Base-by-base conservation (phyloP, 140 eudicot genomes). In the Bidens hawaiensis region DNA sequence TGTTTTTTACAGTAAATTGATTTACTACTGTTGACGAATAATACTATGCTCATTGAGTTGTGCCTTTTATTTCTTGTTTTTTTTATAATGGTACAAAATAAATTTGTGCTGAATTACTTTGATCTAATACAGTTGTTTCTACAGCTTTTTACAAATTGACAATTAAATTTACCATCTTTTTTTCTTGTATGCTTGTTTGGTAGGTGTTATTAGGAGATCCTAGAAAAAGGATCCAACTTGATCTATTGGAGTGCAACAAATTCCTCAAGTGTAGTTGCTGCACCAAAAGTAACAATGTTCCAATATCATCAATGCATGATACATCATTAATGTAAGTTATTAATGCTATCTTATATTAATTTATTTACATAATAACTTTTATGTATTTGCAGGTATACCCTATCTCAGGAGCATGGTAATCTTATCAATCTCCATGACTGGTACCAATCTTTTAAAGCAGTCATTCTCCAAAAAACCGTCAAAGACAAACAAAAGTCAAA, bases 321-420 rank as follows among this genome's bases (percentile, higher is more conserved):
- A 88, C 96, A 15, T 50, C 96, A 64, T 62, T 93, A 71, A 82
- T 85, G 99, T 87, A 80, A 84, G 88, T 51, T n/a, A 0, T 19
- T n/a, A n/a, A n/a, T n/a, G n/a, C n/a, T n/a, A n/a, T n/a, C n/a
- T n/a, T n/a, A n/a, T n/a, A n/a, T n/a, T n/a, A n/a, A n/a, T n/a
- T n/a, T n/a, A n/a, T n/a, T n/a, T n/a, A n/a, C n/a, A n/a, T n/a
- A n/a, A n/a, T n/a, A n/a, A n/a, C n/a, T n/a, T 26, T 27, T 60
- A 19, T 41, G 2, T 62, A 65, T 41, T 55, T 33, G 42, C 60
- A 91, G 96, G 98, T 93, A 88, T 68, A 62, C 76, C 18, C 70
- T 93, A 67, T 87, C 95, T 54, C 95, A 88, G 72, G 99, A 93
- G 72, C 93, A 88, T 71, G 99, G 95, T 61, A 95, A 85, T 72